These are phyloP conservation scores for Ambrosiella beaveri DNA, from an alignment of 2,329 filamentous ascomycete species.

Conservation along the genomic window DNA sequence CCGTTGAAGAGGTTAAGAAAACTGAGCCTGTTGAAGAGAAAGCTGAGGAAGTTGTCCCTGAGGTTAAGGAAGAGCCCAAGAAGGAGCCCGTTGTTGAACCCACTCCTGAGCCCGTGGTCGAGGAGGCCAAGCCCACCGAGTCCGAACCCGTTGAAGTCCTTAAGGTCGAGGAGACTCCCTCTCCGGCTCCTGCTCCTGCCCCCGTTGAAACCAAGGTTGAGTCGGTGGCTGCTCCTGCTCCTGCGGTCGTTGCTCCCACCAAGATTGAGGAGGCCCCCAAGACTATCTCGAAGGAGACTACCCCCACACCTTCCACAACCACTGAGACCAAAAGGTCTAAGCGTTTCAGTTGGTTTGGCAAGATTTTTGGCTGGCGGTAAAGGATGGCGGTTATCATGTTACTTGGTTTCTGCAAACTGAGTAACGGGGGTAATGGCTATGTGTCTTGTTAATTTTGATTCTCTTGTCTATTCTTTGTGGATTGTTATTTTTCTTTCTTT, in stretches of 20 bases:
- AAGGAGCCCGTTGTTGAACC: constrained; percentile 11
- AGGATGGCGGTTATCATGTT: neutral
- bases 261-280: constrained; percentile 8
- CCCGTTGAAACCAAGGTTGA: constrained; percentile 7
- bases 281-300: neutral
- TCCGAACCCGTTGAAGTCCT: constrained; percentile 8
- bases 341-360: constrained; percentile 10
- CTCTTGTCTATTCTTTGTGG: neutral
- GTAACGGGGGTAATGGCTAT: neutral
- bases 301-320: neutral
- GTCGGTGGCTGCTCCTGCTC: neutral
- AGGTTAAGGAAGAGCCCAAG: constrained; percentile 13
- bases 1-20: constrained; percentile 13
- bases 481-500: constrained; percentile 3
- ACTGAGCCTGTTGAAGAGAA: constrained; percentile 14
- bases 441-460: neutral
- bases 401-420: neutral
- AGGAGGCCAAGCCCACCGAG: constrained; percentile 13
- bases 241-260: neutral
- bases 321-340: constrained; percentile 9
- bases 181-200: neutral
- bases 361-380: constrained; percentile 12
- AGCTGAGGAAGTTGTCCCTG: constrained; percentile 10
- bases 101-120: constrained; percentile 9
- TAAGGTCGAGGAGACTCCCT: constrained; percentile 4